phyloP scores from a whole-genome alignment of 768 basidiomycete genomes.

The Hemileccinum rubropunctum region DNA sequence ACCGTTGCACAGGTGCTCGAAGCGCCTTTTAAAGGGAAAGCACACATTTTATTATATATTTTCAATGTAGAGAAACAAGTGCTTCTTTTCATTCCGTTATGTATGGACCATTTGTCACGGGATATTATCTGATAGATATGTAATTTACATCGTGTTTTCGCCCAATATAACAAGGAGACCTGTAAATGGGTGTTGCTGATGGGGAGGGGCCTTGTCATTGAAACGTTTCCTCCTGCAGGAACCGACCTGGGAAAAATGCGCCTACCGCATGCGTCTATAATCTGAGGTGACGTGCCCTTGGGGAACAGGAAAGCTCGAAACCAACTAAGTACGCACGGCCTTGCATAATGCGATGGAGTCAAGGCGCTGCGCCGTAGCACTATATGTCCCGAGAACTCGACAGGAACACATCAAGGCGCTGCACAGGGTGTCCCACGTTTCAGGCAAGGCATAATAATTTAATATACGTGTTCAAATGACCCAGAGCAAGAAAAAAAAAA shows the following conservation, averaged over 20 bases:
- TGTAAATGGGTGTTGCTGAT: neutral
- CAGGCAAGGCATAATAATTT: no score
- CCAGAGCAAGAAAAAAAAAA: no score
- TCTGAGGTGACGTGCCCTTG: no score
- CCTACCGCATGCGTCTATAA: neutral
- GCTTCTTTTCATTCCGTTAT: slow-evolving; percentile 18
- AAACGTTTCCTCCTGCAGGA: neutral
- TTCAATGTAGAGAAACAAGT: neutral
- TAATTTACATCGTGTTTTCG: slow-evolving; percentile 23
- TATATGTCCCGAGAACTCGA: neutral
- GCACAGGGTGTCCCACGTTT: no score
- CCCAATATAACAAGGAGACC: slow-evolving; percentile 6
- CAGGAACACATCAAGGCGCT: neutral
- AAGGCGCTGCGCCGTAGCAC: neutral
- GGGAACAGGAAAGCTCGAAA: no score
- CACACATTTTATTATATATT: slow-evolving; percentile 13
- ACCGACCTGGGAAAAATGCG: neutral
- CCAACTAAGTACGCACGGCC: no score
- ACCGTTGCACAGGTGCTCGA: slow-evolving; percentile 6
- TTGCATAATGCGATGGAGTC: neutral
- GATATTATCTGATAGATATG: slow-evolving; percentile 27
- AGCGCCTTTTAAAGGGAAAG: slow-evolving; percentile 4
- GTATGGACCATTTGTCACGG: slow-evolving; percentile 29
- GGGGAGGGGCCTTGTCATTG: neutral
- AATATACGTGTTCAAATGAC: no score